phyloP scores from a whole-genome alignment of 139 green algal genomes.

The Chlamydomonas incerta region DNA sequence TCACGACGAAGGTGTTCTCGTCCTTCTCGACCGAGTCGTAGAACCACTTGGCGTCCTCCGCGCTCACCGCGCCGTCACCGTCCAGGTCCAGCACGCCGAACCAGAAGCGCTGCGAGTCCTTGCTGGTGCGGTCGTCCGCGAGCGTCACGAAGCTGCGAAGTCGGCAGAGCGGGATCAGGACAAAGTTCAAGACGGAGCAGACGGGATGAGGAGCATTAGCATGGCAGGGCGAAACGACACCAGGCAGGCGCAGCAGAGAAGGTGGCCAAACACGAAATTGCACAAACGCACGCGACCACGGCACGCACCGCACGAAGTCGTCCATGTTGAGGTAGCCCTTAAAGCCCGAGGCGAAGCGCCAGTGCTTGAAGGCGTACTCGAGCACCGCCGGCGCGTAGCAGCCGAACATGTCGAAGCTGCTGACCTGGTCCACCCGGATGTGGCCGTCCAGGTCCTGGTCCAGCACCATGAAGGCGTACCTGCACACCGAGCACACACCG shows the following conservation, averaged over 20 bases:
- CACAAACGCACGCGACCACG: too few relatives aligned
- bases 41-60: conserved; percentile 54
- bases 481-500: too few relatives aligned
- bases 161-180: not conserved
- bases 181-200: not conserved
- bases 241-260: too few relatives aligned
- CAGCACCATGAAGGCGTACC: conserved; percentile 60
- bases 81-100: conserved; percentile 64
- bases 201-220: not conserved
- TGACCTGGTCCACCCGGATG: conserved; percentile 57
- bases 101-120: conserved; percentile 59
- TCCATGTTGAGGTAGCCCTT: conserved; percentile 57
- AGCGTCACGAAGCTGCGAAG: conserved; percentile 50
- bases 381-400: conserved; percentile 49
- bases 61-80: conserved; percentile 42
- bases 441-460: conserved; percentile 64
- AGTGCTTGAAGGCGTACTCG: conserved; percentile 52
- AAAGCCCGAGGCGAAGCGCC: conserved; percentile 47
- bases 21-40: conserved; percentile 61
- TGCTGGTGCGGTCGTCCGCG: conserved; percentile 58
- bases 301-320: conserved; percentile 64
- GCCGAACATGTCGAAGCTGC: conserved; percentile 58
- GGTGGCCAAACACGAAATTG: too few relatives aligned
- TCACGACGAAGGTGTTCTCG: conserved; percentile 42
- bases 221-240: too few relatives aligned